Evolutionary conservation across 2,329 filamentous ascomycete species (phyloP).

Genomic region (Cryphonectria carpinicola): DNA sequence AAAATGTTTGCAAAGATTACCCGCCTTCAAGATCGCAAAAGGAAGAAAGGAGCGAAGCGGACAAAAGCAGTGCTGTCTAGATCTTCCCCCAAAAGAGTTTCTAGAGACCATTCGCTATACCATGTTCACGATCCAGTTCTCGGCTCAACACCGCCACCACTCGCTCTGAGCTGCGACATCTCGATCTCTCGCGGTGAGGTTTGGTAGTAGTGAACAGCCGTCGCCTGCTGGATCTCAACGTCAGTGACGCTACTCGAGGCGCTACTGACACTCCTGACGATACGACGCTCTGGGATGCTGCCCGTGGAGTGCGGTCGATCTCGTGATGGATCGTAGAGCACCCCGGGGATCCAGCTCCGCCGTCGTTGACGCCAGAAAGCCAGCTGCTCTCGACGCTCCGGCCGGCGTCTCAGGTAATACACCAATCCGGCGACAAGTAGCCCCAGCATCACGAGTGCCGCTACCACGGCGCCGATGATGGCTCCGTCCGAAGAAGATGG

Average conservation of each 20-base stretch:
- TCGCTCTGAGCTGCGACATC: neutral
- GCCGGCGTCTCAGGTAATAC: neutral
- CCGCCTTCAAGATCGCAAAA: neutral
- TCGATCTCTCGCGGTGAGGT: neutral
- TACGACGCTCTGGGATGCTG: neutral
- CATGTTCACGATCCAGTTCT: neutral
- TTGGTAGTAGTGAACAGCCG: neutral
- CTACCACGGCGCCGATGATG: conserved; percentile 1
- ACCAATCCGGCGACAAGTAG: neutral
- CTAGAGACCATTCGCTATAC: neutral
- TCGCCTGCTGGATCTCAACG: conserved; percentile 1
- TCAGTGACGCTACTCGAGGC: conserved; percentile 5
- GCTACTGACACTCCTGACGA: conserved; percentile 1
- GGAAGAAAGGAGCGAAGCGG: neutral
- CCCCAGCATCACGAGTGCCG: neutral
- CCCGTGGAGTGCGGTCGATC: neutral
- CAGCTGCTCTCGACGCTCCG: neutral
- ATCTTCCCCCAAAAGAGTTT: neutral
- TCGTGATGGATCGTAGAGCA: neutral
- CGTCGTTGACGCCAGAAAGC: neutral
- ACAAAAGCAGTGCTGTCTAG: neutral
- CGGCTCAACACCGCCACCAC: neutral
- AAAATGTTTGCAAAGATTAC: neutral
- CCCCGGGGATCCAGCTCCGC: neutral
- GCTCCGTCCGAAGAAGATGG: neutral